Evolutionary conservation across 1,284 basidiomycete species (phyloP), one percentile per base, ranked within the genome.

Genomic region (Apiotrichum akiyoshidainum): DNA sequence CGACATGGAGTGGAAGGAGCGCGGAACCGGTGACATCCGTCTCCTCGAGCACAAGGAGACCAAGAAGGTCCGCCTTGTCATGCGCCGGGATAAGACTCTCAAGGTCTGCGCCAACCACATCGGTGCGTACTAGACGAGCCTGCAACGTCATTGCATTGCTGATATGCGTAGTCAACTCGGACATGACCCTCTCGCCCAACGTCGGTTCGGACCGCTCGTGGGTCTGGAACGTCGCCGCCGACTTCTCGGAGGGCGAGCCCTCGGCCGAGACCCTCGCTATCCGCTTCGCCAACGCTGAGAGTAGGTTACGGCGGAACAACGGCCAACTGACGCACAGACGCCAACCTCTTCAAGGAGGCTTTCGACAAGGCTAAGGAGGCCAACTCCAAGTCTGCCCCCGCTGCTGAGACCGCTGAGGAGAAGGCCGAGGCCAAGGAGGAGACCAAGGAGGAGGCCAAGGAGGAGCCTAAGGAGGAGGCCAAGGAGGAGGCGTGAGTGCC

Each of bases 51-150:
- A 94, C 83, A 92, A 89, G 80, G 84, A 86, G 74, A 89, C 87
- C 46, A 86, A 88, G 82, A 98, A 97, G 81, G 84, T 96, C 70
- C 86, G 96, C 63, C 85, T 99, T 64, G 92, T 99, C 75, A 99
- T 99, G 96, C 85, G 96, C 80, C 90, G 96, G 79, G 96, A 99
- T 84, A 98, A 98, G 87, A 99, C 96, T 49, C 84, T 94, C 79
- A 99, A 99, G 81, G 94, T 99, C 78, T 99, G 96, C 81, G 96
- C 96, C 62, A 99, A 99, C 83, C 96, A 99, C 81, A 82, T 86
- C 69, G 85, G 95, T 97, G 73, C 81, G 92, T 47, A 16, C 31
- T 17, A 37, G 37, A 13, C 2, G 37, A 37, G 5, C 26, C 26
- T 31, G 4, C 26, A 6, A 11, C 34, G 11, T 10, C 22, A 41